These are phyloP conservation scores for Medicago ruthenica DNA, from an alignment of 306 rosid genomes.

Conservation along the genomic window DNA sequence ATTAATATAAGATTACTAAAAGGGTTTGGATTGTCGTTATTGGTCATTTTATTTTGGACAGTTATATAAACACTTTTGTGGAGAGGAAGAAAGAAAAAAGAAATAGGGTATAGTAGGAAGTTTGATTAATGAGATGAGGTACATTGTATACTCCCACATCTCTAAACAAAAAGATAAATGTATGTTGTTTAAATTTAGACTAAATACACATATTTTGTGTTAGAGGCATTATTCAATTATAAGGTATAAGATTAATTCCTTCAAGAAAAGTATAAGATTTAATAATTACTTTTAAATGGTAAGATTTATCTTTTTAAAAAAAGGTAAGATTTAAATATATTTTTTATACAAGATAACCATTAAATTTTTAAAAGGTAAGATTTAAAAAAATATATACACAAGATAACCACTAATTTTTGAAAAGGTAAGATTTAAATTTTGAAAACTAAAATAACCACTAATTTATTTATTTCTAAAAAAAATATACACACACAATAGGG, in stretches of 20 bases:
- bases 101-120: not conserved
- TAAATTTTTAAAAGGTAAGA: not conserved
- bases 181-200: not conserved
- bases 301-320: too few species aligned
- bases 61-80: not conserved
- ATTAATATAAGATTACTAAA: not conserved
- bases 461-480: too few species aligned
- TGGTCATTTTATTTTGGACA: not conserved
- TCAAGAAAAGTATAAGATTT: too few species aligned
- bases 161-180: not conserved
- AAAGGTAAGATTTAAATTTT: not conserved
- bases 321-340: too few species aligned
- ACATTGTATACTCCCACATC: not conserved
- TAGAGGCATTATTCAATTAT: not conserved
- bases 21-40: conserved; percentile 44
- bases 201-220: not conserved
- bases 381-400: too few species aligned
- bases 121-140: not conserved
- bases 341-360: too few species aligned
- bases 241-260: not conserved
- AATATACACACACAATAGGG: too few species aligned
- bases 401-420: too few species aligned
- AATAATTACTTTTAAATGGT: too few species aligned
- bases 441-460: too few species aligned
- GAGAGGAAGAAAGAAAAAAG: not conserved